Evolutionary conservation across 352 stramenopile genomes (phyloP), one percentile per base, ranked within the genome.

Genomic region (Globisporangium heterothallicum): DNA sequence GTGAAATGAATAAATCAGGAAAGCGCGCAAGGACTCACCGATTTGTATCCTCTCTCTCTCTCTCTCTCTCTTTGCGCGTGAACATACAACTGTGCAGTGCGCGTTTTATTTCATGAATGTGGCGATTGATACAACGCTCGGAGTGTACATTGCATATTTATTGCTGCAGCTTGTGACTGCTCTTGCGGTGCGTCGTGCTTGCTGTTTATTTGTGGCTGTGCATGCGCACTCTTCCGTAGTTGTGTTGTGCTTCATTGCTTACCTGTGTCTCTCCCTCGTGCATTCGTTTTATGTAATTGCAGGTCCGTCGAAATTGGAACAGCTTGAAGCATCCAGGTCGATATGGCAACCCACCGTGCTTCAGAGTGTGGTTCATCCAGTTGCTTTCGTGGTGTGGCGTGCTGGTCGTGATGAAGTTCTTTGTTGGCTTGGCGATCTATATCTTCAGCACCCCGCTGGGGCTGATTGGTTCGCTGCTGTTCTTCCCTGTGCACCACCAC

Each of bases 81-180:
- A 6, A 10, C 6, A 34, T 34, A 12, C 13, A 45, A 7, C 14
- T 32, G 9, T 27, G n/a, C n/a, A 91, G 75, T 92, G 81, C 45
- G 81, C 81, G 41, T 89, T 88, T 45, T 92, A 92, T 66, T 92
- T 92, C 51, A 86, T 92, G 71, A 92, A 90, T 51, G 81, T 92
- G 8, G 73, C 86, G 52, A 84, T 92, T 43, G 81, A 90, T 62
- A 92, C 81, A 30, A 88, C 78, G 19, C 60, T 92, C 18, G 81
- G 81, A 53, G 78, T 92, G 30, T 85, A 90, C 55, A 83, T 92
- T 58, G 81, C 80, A 12, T 92, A 85, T 67, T 59, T 88, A 58
- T 70, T 89, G 45, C 57, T 92, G 19, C 73, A 84, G 44, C 30
- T 85, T 21, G 65, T 81, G 9, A 86, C 76, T 21, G 30, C 66